Evolutionary conservation across 192 early-diverging fungal species (phyloP).

Genomic region (Podila epicladia): DNA sequence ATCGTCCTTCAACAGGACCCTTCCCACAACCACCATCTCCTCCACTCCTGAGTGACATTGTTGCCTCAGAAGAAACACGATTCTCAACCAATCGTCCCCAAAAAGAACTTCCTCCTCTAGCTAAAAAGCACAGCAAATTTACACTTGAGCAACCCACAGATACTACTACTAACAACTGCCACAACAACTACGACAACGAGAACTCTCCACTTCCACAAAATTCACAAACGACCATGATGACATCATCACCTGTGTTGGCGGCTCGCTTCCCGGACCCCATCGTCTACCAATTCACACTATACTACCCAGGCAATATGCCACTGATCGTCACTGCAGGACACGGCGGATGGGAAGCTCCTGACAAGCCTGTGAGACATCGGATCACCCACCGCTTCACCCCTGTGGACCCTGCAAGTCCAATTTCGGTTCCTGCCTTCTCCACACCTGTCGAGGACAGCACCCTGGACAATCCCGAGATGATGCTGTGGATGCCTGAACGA

Average conservation of each 20-base stretch:
- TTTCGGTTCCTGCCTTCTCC: constrained; percentile 17
- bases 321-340: constrained; percentile 41
- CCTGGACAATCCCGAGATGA: background rate
- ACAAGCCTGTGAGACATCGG: background rate
- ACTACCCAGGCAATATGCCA: constrained; percentile 43
- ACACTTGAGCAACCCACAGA: background rate
- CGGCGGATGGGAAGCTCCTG: constrained; percentile 17
- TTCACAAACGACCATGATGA: background rate
- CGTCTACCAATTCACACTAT: constrained; percentile 37
- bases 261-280: constrained; percentile 27
- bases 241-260: background rate
- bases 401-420: constrained; percentile 4
- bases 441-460: constrained; percentile 7
- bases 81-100: constrained; percentile 50
- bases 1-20: constrained; percentile 48
- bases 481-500: constrained; percentile 34
- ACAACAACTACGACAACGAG: background rate
- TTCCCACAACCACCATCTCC: background rate
- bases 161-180: background rate
- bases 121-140: background rate
- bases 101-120: background rate
- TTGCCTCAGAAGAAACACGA: constrained; percentile 6
- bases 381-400: constrained; percentile 28
- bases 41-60: background rate
- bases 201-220: background rate